These are phyloP conservation scores for Phyllosticta capitalensis DNA, from an alignment of 2,329 filamentous ascomycete species.

Conservation along the genomic window DNA sequence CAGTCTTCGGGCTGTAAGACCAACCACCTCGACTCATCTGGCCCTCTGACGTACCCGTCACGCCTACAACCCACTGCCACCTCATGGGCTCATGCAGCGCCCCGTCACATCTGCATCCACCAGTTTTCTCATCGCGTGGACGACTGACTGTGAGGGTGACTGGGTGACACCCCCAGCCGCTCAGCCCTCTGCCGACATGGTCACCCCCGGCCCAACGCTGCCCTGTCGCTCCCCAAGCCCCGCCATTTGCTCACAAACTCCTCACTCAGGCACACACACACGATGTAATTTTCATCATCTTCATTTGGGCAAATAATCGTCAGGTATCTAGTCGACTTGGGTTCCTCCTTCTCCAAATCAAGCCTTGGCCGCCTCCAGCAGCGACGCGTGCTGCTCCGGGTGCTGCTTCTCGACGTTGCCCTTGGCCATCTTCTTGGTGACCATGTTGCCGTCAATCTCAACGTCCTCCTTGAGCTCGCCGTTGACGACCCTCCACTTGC, in stretches of 20 bases:
- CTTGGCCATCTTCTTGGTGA: conserved; percentile 35
- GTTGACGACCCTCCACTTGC: conserved; percentile 27
- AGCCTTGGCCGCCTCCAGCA: conserved; percentile 20
- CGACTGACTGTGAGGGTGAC: background rate
- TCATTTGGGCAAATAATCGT: background rate
- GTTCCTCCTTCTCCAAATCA: too few species aligned
- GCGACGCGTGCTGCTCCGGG: conserved; percentile 26
- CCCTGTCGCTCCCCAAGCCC: background rate
- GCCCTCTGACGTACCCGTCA: background rate
- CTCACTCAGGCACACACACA: background rate
- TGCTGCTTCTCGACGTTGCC: conserved; percentile 32
- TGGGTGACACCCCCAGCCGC: background rate
- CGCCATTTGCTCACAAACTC: background rate
- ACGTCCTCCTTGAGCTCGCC: conserved; percentile 28
- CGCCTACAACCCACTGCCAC: background rate
- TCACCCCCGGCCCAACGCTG: background rate
- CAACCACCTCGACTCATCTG: background rate
- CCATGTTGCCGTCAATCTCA: conserved; percentile 33
- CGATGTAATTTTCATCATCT: background rate
- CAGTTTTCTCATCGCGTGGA: background rate
- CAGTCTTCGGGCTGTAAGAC: background rate
- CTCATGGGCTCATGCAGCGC: background rate
- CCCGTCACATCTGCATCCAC: background rate
- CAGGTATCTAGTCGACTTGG: background rate
- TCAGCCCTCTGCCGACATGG: background rate